Percentiles rank a stretch among this genome's conserved stretches.
Evolutionary conservation across 2,329 filamentous ascomycete genomes (phyloP).

Genomic region (Penicillium sp.): DNA sequence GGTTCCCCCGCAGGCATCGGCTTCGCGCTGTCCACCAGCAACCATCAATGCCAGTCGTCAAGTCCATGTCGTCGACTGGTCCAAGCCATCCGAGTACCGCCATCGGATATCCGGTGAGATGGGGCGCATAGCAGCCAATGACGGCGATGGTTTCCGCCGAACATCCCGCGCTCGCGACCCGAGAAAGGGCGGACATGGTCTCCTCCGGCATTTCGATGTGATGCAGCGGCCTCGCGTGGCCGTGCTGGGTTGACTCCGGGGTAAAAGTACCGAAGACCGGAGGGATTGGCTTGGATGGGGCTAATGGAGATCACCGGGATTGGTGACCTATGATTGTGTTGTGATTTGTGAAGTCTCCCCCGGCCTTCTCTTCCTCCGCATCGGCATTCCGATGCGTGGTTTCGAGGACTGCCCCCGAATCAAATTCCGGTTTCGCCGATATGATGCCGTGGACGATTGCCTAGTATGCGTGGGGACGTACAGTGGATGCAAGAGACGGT

Average conservation of each 20-base stretch:
- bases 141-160: conserved; percentile 11
- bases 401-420: too few relatives aligned
- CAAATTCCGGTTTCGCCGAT: conserved; percentile 20
- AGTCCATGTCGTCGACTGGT: not conserved
- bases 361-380: conserved; percentile 17
- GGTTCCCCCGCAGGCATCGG: too few relatives aligned
- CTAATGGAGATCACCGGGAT: not conserved
- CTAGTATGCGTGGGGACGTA: too few relatives aligned
- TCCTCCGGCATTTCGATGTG: not conserved
- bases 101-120: conserved; percentile 16
- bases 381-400: conserved; percentile 22
- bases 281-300: conserved; percentile 6
- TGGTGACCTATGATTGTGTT: conserved; percentile 11
- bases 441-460: too few relatives aligned
- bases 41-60: not conserved
- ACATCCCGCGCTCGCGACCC: conserved; percentile 19
- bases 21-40: too few relatives aligned
- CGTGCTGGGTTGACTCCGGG: conserved; percentile 14
- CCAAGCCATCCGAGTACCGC: conserved; percentile 9
- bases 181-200: conserved; percentile 9
- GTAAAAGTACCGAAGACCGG: conserved; percentile 25
- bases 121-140: conserved; percentile 14
- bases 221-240: not conserved
- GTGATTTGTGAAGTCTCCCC: conserved; percentile 15
- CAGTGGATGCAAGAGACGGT: too few relatives aligned